Evolutionary conservation across 2,329 filamentous ascomycete species (phyloP).

Genomic region (Furcasterigmium furcatum): DNA sequence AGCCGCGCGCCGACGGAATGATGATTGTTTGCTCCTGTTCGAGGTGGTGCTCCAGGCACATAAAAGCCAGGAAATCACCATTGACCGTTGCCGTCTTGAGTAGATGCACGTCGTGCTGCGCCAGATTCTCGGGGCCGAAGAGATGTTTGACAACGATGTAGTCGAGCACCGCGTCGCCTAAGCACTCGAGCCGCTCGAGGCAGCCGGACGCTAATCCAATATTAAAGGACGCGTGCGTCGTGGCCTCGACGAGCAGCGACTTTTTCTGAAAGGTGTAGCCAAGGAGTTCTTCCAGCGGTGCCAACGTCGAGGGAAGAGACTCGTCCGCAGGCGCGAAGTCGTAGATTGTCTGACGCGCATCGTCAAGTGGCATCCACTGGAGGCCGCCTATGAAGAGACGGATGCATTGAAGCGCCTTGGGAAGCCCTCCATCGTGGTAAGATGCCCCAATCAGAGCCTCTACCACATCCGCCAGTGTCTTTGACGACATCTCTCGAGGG

Average conservation of each 20-base stretch:
- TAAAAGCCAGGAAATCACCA: conserved; percentile 73
- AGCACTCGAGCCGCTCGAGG: conserved; percentile 78
- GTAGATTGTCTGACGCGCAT: conserved; percentile 40
- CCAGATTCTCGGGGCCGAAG: conserved; percentile 38
- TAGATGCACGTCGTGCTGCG: conserved; percentile 65
- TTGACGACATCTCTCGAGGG: conserved; percentile 56
- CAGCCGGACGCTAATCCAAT: conserved; percentile 41
- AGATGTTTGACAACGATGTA: conserved; percentile 66
- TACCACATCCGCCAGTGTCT: conserved; percentile 82
- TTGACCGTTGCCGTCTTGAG: conserved; percentile 77
- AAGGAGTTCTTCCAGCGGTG: conserved; percentile 60
- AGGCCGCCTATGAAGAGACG: conserved; percentile 61
- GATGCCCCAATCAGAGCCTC: conserved; percentile 81
- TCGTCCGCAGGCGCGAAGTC: conserved; percentile 29
- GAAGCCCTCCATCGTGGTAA: conserved; percentile 64
- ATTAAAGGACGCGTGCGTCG: conserved; percentile 69
- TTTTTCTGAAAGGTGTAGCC: conserved; percentile 71
- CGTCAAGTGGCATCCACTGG: conserved; percentile 45
- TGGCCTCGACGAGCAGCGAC: conserved; percentile 68
- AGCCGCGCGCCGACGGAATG: not conserved
- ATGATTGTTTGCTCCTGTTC: conserved; percentile 14
- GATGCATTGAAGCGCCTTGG: conserved; percentile 62
- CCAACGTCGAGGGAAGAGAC: conserved; percentile 34
- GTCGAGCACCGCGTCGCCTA: conserved; percentile 85
- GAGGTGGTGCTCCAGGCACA: conserved; percentile 57